phyloP scores from a whole-genome alignment of 2,329 filamentous ascomycete genomes.

The Cadophora gregata region DNA sequence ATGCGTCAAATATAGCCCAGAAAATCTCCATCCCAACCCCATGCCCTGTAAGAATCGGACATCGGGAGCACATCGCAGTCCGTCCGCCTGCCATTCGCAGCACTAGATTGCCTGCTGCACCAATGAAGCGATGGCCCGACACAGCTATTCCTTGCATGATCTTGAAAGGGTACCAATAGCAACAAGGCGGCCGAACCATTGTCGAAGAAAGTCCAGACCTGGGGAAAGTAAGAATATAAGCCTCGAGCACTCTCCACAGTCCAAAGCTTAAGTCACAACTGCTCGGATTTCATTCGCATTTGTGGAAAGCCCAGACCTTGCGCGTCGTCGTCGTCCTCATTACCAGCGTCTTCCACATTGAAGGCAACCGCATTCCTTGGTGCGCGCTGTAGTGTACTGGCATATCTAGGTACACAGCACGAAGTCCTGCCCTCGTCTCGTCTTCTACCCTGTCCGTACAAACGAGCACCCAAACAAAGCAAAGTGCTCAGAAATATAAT shows the following conservation, averaged over 20 bases:
- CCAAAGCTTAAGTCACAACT: not conserved
- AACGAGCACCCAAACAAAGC: not conserved
- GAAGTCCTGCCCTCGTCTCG: not conserved
- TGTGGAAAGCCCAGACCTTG: not conserved
- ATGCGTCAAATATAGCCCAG: not conserved
- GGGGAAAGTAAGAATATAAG: slow-evolving; percentile 10
- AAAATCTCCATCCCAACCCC: not conserved
- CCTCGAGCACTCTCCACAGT: slow-evolving; percentile 2
- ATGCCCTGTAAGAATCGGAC: slow-evolving; percentile 3
- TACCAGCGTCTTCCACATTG: not conserved
- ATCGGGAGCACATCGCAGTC: not conserved
- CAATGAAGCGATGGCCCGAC: slow-evolving; percentile 9
- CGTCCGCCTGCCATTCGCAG: slow-evolving; percentile 14
- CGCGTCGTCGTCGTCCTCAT: not conserved
- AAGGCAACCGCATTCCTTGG: not conserved
- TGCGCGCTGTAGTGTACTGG: not conserved
- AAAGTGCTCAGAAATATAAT: not conserved
- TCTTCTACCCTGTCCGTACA: not conserved
- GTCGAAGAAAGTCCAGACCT: not conserved
- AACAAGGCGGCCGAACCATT: not conserved
- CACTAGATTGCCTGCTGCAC: slow-evolving; percentile 9
- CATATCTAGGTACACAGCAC: not conserved
- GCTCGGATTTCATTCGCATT: not conserved
- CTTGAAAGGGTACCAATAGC: slow-evolving; percentile 14
- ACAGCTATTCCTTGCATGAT: slow-evolving; percentile 20